Percentiles rank a stretch among this genome's conserved stretches.
Evolutionary conservation across 2,329 filamentous ascomycete species (phyloP).

Genomic region (Talaromyces sp.): DNA sequence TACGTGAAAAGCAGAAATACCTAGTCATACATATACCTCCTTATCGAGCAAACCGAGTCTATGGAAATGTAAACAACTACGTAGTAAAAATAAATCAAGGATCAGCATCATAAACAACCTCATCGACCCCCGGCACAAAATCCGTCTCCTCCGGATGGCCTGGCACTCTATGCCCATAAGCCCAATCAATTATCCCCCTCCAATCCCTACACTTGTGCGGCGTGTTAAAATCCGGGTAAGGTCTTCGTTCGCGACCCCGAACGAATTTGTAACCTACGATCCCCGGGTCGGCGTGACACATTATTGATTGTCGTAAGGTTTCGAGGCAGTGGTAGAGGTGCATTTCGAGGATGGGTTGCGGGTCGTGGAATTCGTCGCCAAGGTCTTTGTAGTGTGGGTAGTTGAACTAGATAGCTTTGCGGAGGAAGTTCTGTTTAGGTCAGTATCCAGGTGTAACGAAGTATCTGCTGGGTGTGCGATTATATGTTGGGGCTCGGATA

Average conservation of each 20-base stretch:
- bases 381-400: constrained; percentile 19
- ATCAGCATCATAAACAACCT: constrained; percentile 14
- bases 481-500: background rate
- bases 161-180: constrained; percentile 13
- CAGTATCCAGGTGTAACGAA: background rate
- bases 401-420: constrained; percentile 19
- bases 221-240: constrained; percentile 21
- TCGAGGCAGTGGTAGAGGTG: constrained; percentile 24
- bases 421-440: constrained; percentile 18
- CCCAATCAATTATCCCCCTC: constrained; percentile 11
- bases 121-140: constrained; percentile 11
- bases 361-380: constrained; percentile 17
- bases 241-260: constrained; percentile 12
- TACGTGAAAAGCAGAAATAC: no score
- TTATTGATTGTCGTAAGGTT: constrained; percentile 24
- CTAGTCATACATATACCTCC: no score
- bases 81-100: constrained; percentile 1
- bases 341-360: constrained; percentile 16
- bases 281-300: constrained; percentile 22
- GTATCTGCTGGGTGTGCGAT: background rate
- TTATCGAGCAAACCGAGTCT: no score
- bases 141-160: constrained; percentile 10
- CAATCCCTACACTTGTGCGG: constrained; percentile 23
- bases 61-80: no score
- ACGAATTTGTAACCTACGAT: constrained; percentile 22